phyloP scores from a whole-genome alignment of 129 eudicot genomes.

The Lonicera japonica region DNA sequence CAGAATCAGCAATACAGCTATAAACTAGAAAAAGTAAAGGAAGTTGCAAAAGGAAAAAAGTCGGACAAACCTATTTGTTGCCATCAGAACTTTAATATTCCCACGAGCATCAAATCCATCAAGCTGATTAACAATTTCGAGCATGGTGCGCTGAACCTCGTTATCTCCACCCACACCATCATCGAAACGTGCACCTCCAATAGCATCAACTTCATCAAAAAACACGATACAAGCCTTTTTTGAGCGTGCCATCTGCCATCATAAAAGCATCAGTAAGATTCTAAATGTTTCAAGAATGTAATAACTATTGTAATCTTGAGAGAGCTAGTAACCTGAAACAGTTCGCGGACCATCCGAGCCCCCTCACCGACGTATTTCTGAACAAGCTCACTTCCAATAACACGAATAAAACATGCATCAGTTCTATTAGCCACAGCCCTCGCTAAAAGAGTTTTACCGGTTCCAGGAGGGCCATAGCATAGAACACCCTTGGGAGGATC shows the following conservation, averaged over 20 bases:
- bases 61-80: slow-evolving; percentile 68
- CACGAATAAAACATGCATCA: slow-evolving; percentile 95
- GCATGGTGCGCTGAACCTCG: slow-evolving; percentile 97
- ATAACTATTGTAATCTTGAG: neutral
- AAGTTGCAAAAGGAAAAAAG: neutral
- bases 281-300: neutral
- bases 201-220: slow-evolving; percentile 96
- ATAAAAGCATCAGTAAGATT: slow-evolving; percentile 6
- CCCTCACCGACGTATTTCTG: slow-evolving; percentile 98
- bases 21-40: neutral
- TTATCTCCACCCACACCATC: slow-evolving; percentile 97
- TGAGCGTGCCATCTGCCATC: slow-evolving; percentile 90
- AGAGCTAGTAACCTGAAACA: slow-evolving; percentile 63
- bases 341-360: slow-evolving; percentile 96
- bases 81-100: slow-evolving; percentile 93
- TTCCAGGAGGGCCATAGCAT: slow-evolving; percentile 99
- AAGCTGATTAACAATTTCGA: slow-evolving; percentile 95
- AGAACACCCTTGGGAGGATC: slow-evolving; percentile 99
- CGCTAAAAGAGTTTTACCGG: slow-evolving; percentile 91
- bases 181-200: slow-evolving; percentile 96
- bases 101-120: slow-evolving; percentile 99
- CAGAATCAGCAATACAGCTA: too few relatives aligned
- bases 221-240: slow-evolving; percentile 91
- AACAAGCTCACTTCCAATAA: slow-evolving; percentile 90
- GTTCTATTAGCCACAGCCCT: slow-evolving; percentile 96